phyloP scores from a whole-genome alignment of 805 yeast species.

The Starmerella stellata region DNA sequence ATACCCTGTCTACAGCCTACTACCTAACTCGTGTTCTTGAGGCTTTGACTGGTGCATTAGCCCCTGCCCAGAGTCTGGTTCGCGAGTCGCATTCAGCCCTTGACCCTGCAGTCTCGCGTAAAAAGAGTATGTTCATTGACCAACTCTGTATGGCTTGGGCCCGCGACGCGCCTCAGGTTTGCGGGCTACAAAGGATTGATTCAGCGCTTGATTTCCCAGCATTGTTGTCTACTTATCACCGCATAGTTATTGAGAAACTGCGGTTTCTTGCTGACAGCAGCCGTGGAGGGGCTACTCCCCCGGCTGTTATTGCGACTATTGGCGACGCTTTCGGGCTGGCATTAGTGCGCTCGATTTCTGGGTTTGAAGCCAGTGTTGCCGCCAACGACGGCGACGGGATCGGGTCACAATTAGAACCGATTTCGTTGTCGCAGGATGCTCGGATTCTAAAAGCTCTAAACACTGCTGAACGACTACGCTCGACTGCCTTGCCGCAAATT shows the following conservation, averaged over 20 bases:
- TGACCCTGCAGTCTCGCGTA: conserved; percentile 3
- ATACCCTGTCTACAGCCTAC: conserved; percentile 40
- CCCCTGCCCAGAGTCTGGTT: conserved; percentile 1
- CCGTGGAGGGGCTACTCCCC: conserved; percentile 10
- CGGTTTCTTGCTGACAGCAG: conserved; percentile 8
- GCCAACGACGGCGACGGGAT: conserved; percentile 16
- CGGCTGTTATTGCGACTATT: conserved; percentile 1
- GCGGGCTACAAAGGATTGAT: conserved; percentile 28
- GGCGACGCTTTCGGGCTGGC: conserved; percentile 10
- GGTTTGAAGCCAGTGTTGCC: conserved; percentile 11
- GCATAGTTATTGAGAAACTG: conserved; percentile 11
- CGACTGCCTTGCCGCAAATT: conserved; percentile 30
- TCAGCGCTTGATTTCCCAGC: conserved; percentile 20
- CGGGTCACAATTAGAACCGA: conserved; percentile 23
- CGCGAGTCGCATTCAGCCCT: background rate
- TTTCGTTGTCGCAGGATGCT: conserved; percentile 31
- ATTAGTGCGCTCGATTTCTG: conserved; percentile 6
- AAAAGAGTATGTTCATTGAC: conserved; percentile 29
- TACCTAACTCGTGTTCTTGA: conserved; percentile 33
- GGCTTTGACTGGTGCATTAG: conserved; percentile 24
- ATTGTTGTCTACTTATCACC: conserved; percentile 26
- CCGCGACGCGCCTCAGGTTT: conserved; percentile 29
- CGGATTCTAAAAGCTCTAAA: conserved; percentile 36
- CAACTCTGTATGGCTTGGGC: conserved; percentile 36
- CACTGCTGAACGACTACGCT: conserved; percentile 34